Percentiles rank a stretch among this genome's conserved stretches.
These are phyloP conservation scores for Juncus effusus DNA, from an alignment of 176 grass and related monocot species.

Conservation along the genomic window DNA sequence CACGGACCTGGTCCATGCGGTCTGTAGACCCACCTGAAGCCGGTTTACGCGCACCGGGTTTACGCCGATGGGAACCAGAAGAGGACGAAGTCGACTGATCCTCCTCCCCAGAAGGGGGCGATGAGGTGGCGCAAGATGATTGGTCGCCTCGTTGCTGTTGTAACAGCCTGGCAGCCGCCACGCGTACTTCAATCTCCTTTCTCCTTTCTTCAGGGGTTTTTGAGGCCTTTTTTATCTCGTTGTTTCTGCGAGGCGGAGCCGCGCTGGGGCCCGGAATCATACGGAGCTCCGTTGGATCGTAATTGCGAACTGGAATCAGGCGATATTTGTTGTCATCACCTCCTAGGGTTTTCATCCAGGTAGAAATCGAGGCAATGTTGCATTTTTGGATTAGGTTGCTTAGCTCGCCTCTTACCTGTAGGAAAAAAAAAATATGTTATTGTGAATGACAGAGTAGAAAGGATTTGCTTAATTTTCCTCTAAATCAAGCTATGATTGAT, in stretches of 20 bases:
- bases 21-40: conserved; percentile 17
- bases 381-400: conserved; percentile 61
- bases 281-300: conserved; percentile 61
- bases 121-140: conserved; percentile 1
- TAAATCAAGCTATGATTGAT: too few species aligned
- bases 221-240: conserved; percentile 87
- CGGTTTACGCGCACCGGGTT: conserved; percentile 43
- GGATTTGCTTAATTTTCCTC: too few species aligned
- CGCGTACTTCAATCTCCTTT: conserved; percentile 88
- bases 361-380: conserved; percentile 75
- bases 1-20: conserved; percentile 59
- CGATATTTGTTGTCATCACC: conserved; percentile 61
- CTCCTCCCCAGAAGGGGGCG: conserved; percentile 37
- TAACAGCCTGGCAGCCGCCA: conserved; percentile 55
- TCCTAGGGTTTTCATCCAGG: conserved; percentile 81
- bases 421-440: conserved; percentile 8
- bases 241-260: conserved; percentile 49
- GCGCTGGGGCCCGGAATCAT: conserved; percentile 33
- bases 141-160: conserved; percentile 50
- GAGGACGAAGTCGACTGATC: conserved; percentile 30
- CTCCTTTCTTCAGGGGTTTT: conserved; percentile 85
- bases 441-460: background rate
- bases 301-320: conserved; percentile 53
- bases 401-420: conserved; percentile 62
- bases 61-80: conserved; percentile 52